phyloP scores from a whole-genome alignment of 306 rosid species.

The Acmispon strigosus region DNA sequence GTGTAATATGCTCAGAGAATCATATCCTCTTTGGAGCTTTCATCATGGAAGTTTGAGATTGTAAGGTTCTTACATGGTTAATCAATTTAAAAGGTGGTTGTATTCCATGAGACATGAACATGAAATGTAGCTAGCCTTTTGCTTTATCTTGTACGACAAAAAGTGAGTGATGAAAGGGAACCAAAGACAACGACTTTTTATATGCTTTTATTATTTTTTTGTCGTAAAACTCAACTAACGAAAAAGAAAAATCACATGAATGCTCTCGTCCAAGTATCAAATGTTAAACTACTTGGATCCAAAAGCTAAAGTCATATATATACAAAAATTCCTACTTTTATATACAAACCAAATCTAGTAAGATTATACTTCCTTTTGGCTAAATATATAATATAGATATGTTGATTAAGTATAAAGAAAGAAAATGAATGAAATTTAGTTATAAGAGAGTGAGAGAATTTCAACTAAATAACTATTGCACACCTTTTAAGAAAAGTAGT shows the following conservation, averaged over 20 bases:
- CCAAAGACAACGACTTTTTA: not conserved
- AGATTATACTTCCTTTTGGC: not conserved
- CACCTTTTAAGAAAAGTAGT: too few species aligned
- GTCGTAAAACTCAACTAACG: not conserved
- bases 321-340: not conserved
- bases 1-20: conserved; percentile 24
- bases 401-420: not conserved
- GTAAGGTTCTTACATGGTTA: not conserved
- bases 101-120: conserved; percentile 33
- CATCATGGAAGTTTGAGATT: conserved; percentile 45
- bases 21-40: conserved; percentile 31
- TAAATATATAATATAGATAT: not conserved
- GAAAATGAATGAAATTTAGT: not conserved
- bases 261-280: conserved; percentile 17
- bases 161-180: conserved; percentile 9
- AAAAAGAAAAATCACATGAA: not conserved
- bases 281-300: conserved; percentile 1
- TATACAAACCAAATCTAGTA: too few species aligned
- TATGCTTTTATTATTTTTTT: not conserved
- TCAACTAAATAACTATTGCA: too few species aligned
- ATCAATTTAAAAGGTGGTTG: conserved; percentile 6
- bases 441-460: not conserved
- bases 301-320: not conserved
- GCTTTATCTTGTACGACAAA: not conserved
- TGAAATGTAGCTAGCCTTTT: not conserved